Conservation (phyloP, 768 basidiomycete genomes). For the Pisolithus albus region DNA sequence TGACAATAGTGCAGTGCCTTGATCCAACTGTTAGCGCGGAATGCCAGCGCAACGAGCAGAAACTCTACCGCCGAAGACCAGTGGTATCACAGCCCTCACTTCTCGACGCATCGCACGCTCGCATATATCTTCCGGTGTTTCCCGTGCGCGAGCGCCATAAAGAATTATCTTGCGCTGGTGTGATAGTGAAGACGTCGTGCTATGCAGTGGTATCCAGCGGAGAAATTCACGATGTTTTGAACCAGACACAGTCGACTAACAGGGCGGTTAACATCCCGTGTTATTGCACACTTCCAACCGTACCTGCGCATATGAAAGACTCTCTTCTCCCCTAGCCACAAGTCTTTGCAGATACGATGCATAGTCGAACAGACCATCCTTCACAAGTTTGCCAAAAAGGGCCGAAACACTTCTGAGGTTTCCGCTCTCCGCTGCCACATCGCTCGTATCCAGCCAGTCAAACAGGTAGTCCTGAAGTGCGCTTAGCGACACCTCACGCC, state of each 20-base stretch:
- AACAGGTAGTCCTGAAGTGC: constrained; percentile 73
- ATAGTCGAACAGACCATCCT: constrained; percentile 67
- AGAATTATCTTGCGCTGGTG: constrained; percentile 66
- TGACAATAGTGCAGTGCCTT: constrained; percentile 27
- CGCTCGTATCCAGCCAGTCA: constrained; percentile 70
- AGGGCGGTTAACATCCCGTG: neutral
- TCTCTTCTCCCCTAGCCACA: constrained; percentile 70
- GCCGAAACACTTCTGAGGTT: constrained; percentile 58
- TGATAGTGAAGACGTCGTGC: constrained; percentile 49
- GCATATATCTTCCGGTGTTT: constrained; percentile 62
- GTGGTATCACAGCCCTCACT: constrained; percentile 55
- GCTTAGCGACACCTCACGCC: constrained; percentile 52
- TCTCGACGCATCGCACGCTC: constrained; percentile 70
- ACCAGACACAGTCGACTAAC: constrained; percentile 7
- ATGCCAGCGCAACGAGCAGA: neutral
- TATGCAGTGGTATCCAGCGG: constrained; percentile 64
- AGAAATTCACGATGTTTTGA: constrained; percentile 70
- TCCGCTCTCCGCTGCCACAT: constrained; percentile 47
- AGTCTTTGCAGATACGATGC: constrained; percentile 69
- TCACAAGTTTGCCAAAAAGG: constrained; percentile 66
- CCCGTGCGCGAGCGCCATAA: constrained; percentile 61
- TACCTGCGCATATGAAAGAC: constrained; percentile 50
- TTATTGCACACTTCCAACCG: constrained; percentile 4
- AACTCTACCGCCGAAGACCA: constrained; percentile 57
- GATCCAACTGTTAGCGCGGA: constrained; percentile 5